Percentiles rank a stretch among this genome's conserved stretches.
These are phyloP conservation scores for Punica granatum DNA, from an alignment of 345 rosid genomes.

Conservation along the genomic window DNA sequence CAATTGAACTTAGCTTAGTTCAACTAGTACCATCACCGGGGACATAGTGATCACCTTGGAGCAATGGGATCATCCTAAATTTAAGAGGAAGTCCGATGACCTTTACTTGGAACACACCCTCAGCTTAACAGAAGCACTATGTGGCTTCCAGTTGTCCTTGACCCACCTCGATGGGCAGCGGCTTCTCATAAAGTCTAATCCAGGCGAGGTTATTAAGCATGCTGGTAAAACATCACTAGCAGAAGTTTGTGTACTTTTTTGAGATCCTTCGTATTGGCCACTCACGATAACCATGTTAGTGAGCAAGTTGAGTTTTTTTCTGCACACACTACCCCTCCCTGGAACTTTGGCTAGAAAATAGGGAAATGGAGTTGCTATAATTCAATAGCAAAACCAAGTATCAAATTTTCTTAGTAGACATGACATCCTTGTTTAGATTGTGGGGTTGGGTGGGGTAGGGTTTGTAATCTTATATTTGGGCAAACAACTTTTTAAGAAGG, in stretches of 20 bases:
- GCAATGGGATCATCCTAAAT: constrained; percentile 75
- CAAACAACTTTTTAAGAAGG: no score
- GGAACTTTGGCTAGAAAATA: no score
- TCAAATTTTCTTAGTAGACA: no score
- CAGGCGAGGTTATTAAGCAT: constrained; percentile 85
- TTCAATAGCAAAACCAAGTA: no score
- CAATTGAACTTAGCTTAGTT: not conserved
- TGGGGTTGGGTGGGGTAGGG: no score
- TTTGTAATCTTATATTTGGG: no score
- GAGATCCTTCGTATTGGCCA: not conserved
- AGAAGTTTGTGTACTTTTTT: not conserved
- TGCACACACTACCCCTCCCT: constrained; percentile 16
- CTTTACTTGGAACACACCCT: constrained; percentile 67
- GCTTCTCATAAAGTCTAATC: constrained; percentile 78
- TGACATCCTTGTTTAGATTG: no score
- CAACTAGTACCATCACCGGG: constrained; percentile 69
- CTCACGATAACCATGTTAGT: no score
- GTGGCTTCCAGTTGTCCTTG: constrained; percentile 75
- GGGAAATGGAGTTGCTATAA: no score
- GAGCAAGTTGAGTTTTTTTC: constrained; percentile 15
- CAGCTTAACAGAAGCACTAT: constrained; percentile 75
- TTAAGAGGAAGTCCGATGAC: constrained; percentile 81
- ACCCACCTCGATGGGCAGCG: constrained; percentile 78
- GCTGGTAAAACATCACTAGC: constrained; percentile 35
- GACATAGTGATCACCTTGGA: constrained; percentile 76